A percentile compares a stretch with the other conserved stretches of the same genome.
Evolutionary conservation across 2,329 filamentous ascomycete genomes (phyloP).

Genomic region (Colletotrichum higginsianum): DNA sequence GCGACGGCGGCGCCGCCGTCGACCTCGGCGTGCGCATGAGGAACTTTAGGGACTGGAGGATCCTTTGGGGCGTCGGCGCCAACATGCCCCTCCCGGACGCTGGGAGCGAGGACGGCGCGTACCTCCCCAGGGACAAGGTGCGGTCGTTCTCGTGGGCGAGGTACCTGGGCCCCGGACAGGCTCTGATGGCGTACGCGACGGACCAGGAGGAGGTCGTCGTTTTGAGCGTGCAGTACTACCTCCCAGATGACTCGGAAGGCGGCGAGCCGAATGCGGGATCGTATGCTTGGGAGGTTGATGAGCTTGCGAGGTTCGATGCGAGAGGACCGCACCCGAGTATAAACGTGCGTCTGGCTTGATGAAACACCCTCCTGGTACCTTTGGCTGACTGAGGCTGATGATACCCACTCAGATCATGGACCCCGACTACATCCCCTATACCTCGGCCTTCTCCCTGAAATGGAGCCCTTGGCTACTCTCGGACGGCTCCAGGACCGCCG

Average conservation of each 20-base stretch:
- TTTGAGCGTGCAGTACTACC: constrained; percentile 62
- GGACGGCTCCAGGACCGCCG: constrained; percentile 54
- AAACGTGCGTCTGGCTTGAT: not conserved
- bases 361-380: rapidly evolving
- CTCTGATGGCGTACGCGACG: constrained; percentile 67
- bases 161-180: constrained; percentile 57
- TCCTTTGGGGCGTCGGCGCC: constrained; percentile 71
- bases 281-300: constrained; percentile 65
- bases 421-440: constrained; percentile 64
- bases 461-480: constrained; percentile 68
- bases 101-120: constrained; percentile 47
- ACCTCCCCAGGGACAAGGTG: constrained; percentile 52
- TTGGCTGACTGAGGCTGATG: not conserved
- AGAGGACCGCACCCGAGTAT: constrained; percentile 59
- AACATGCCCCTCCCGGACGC: constrained; percentile 64
- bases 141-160: constrained; percentile 68
- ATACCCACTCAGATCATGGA: constrained; percentile 49
- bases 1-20: constrained; percentile 45
- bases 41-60: constrained; percentile 65
- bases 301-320: constrained; percentile 65
- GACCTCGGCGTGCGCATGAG: constrained; percentile 52
- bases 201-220: constrained; percentile 66
- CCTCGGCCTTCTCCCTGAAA: constrained; percentile 65
- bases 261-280: constrained; percentile 64
- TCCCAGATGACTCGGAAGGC: constrained; percentile 55